phyloP scores from a whole-genome alignment of 2,329 filamentous ascomycete genomes.

The Xylaria sp. region DNA sequence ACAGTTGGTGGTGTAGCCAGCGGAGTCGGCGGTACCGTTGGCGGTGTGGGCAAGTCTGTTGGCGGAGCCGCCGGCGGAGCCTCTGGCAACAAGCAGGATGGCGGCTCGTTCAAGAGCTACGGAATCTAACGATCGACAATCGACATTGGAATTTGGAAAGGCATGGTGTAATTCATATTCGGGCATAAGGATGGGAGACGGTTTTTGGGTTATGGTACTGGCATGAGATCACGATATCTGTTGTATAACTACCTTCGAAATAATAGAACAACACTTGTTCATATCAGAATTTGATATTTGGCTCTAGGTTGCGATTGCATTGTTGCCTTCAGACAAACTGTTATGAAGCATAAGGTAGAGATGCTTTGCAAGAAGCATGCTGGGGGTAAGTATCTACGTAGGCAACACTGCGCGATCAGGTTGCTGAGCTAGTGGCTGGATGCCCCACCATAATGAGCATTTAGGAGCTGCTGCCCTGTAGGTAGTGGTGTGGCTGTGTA shows the following conservation, averaged over 20 bases:
- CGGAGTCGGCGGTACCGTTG: conserved; percentile 38
- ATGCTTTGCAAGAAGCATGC: too few species aligned
- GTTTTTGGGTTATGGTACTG: not conserved
- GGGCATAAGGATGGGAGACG: not conserved
- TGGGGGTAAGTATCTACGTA: too few species aligned
- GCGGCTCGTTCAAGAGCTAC: conserved; percentile 46
- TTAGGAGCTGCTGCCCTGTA: too few species aligned
- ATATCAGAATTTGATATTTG: not conserved
- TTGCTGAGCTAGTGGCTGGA: not conserved
- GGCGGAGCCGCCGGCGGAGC: conserved; percentile 34
- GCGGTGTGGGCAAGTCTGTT: conserved; percentile 31
- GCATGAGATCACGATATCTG: conserved; percentile 4
- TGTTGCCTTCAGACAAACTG: too few species aligned
- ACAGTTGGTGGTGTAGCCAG: conserved; percentile 45
- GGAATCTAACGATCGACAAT: conserved; percentile 39
- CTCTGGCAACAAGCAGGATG: conserved; percentile 32
- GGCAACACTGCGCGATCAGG: too few species aligned
- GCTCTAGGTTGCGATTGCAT: not conserved
- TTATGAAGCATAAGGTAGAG: too few species aligned
- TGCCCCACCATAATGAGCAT: not conserved
- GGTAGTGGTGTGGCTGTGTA: not conserved
- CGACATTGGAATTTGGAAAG: not conserved
- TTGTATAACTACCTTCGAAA: not conserved
- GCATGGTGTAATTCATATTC: not conserved
- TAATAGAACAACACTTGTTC: conserved; percentile 6